Evolutionary conservation across 148 eudicot species (phyloP).

Genomic region (Dysphania ambrosioides): DNA sequence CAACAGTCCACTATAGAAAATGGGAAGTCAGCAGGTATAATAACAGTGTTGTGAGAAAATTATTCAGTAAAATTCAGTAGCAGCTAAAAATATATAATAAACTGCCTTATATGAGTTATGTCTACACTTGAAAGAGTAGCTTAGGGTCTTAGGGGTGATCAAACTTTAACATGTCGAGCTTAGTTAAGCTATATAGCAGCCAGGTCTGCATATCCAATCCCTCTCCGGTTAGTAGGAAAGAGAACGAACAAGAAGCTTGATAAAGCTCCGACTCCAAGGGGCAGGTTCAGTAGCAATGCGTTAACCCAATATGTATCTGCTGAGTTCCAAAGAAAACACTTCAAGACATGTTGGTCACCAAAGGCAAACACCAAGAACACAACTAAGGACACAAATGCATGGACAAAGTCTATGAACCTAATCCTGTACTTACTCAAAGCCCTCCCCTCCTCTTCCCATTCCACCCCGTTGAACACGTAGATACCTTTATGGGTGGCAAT

Average conservation of each 20-base stretch:
- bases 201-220: slow-evolving; percentile 49
- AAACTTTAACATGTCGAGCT: background rate
- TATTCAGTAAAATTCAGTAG: too few species aligned
- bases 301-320: slow-evolving; percentile 17
- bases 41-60: too few species aligned
- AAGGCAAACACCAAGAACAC: slow-evolving; percentile 51
- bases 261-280: slow-evolving; percentile 46
- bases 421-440: slow-evolving; percentile 31
- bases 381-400: slow-evolving; percentile 38
- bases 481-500: slow-evolving; percentile 50
- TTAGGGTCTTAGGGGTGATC: background rate
- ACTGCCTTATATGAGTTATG: background rate
- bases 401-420: slow-evolving; percentile 39
- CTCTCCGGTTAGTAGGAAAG: slow-evolving; percentile 59
- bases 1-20: background rate
- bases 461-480: slow-evolving; percentile 36
- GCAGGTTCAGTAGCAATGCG: slow-evolving; percentile 41
- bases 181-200: slow-evolving; percentile 16
- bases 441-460: slow-evolving; percentile 17
- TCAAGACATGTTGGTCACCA: slow-evolving; percentile 36
- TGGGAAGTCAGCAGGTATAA: background rate
- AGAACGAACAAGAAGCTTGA: slow-evolving; percentile 52
- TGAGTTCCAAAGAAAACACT: slow-evolving; percentile 30
- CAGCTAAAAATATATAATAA: too few species aligned
- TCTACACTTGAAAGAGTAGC: background rate